Conservation (phyloP, 495 filamentous ascomycete genomes). For the Hyaloscypha finlandica region DNA sequence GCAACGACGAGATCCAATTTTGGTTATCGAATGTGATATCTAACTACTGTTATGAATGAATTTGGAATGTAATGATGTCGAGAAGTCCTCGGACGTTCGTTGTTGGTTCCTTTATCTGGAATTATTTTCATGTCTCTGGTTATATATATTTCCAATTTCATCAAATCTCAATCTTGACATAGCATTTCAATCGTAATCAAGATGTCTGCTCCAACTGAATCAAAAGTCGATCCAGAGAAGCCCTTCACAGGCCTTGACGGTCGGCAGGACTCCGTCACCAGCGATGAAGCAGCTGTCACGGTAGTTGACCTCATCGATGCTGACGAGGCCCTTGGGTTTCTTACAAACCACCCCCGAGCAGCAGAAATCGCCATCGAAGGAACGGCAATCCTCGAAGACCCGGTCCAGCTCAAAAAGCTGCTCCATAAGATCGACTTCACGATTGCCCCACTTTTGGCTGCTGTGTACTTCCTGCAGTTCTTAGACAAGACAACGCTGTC, state of each 20-base stretch:
- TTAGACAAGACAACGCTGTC: constrained; percentile 65
- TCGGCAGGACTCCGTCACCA: neutral
- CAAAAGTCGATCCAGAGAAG: constrained; percentile 3
- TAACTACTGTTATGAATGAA: neutral
- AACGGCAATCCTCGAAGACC: constrained; percentile 24
- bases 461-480: constrained; percentile 64
- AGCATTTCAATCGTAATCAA: neutral
- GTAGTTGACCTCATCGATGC: constrained; percentile 6
- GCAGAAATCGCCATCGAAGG: constrained; percentile 16
- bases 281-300: neutral
- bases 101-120: neutral
- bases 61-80: neutral
- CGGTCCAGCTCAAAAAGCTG: constrained; percentile 39
- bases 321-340: constrained; percentile 24
- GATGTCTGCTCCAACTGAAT: neutral
- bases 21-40: neutral
- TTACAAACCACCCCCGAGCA: constrained; percentile 18
- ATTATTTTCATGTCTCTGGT: neutral
- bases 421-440: constrained; percentile 58
- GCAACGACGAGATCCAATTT: neutral
- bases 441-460: constrained; percentile 59
- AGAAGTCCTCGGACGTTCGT: neutral
- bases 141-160: neutral
- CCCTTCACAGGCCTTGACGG: constrained; percentile 11
- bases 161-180: neutral